phyloP scores from a whole-genome alignment of 768 basidiomycete genomes.

The Phallus indusiatus region DNA sequence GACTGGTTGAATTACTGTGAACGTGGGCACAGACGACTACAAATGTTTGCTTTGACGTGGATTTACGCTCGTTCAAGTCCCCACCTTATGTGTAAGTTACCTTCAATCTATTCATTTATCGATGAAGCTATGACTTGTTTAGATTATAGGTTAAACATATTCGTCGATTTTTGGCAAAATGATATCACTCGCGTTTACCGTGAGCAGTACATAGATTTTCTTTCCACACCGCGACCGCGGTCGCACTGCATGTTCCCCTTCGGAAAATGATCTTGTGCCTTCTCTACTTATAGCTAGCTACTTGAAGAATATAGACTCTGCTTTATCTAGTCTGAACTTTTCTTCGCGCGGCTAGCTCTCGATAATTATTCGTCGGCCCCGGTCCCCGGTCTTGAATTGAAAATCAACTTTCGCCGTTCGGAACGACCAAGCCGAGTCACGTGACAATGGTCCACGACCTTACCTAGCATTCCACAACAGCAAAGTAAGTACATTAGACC shows the following conservation, averaged over 20 bases:
- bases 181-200: too few relatives aligned
- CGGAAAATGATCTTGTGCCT: not conserved
- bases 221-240: not conserved
- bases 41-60: not conserved
- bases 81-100: not conserved
- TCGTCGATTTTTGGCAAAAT: too few relatives aligned
- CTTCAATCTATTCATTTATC: not conserved
- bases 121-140: not conserved
- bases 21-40: not conserved
- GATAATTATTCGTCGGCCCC: not conserved
- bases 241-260: not conserved
- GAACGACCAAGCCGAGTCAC: not conserved
- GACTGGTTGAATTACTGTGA: not conserved
- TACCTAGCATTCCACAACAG: not conserved
- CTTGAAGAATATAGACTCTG: too few relatives aligned
- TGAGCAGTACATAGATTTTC: not conserved
- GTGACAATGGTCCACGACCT: not conserved
- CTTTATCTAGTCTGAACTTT: too few relatives aligned
- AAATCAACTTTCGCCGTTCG: not conserved
- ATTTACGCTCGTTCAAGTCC: not conserved
- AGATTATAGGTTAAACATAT: not conserved
- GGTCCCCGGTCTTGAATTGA: not conserved
- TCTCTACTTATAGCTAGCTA: too few relatives aligned
- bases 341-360: too few relatives aligned
- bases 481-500: not conserved